These are phyloP conservation scores for Heterobasidion occidentale DNA, from an alignment of 1,284 basidiomycete genomes.

Conservation along the genomic window DNA sequence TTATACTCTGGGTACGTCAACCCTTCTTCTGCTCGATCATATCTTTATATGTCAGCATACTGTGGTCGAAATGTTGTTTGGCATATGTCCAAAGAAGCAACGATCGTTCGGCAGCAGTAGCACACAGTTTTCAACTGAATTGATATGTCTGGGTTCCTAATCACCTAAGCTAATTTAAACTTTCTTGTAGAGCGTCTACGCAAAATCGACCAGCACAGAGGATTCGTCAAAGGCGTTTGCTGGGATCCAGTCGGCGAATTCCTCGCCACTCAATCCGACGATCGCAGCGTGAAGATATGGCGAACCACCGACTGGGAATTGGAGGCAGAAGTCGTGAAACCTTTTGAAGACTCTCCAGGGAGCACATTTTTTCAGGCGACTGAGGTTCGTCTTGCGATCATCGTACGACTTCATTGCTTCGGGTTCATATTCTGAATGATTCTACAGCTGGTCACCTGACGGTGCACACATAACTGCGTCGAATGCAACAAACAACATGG, in stretches of 20 bases:
- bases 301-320: conserved; percentile 87
- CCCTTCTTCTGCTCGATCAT: not conserved
- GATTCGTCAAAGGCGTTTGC: conserved; percentile 97
- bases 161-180: not conserved
- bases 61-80: no score
- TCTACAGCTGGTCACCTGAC: conserved; percentile 90
- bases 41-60: no score
- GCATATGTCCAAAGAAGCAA: no score
- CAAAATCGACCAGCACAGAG: conserved; percentile 85
- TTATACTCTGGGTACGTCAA: conserved; percentile 63
- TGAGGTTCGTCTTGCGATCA: conserved; percentile 52
- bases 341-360: conserved; percentile 90
- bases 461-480: conserved; percentile 97
- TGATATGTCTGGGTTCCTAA: no score
- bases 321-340: conserved; percentile 79
- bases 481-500: conserved; percentile 93
- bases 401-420: not conserved
- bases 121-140: no score
- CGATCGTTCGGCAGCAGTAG: no score
- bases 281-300: conserved; percentile 96
- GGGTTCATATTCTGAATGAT: conserved; percentile 1
- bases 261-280: conserved; percentile 95
- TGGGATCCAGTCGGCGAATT: conserved; percentile 98
- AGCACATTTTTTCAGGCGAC: conserved; percentile 90
- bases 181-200: conserved; percentile 53